Base-by-base conservation (phyloP, 768 basidiomycete species). In the Boletellus sp. region DNA sequence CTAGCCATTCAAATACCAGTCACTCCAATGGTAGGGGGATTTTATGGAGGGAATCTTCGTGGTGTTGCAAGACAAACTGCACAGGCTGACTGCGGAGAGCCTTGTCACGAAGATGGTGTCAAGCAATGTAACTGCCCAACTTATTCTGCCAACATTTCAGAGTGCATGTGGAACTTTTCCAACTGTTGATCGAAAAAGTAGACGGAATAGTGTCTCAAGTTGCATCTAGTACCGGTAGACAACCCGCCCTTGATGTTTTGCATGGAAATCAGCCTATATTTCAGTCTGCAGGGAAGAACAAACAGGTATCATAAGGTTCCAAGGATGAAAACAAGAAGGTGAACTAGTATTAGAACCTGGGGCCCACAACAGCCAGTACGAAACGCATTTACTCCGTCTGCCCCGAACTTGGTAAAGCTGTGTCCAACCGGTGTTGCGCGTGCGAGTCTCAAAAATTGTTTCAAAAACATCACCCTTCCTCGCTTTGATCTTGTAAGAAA, bases 401-500 rank as follows among this genome's bases (percentile, higher is more conserved):
- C 15, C 11, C 9, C 9, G n/a, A 16, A 28, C 13, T 5, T 26
- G 26, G 26, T 11, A 17, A 10, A 19, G n/a, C 28, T 28, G 28
- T 10, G 7, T 8, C 28, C 7, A 28, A 28, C 7, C 11, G 7
- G 28, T 28, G 7, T 10, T 28, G 28, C 8, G 24, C n/a, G n/a
- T 26, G 8, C 24, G 24, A 26, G 24, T 26, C 28, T 28, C 11
- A 28, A 28, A 10, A 28, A 28, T 28, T 28, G 28, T 19, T n/a
- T 26, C 9, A n/a, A n/a, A 19, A 31, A 16, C n/a, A 15, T 57
- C 33, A 66, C 28, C 66, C 80, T 17, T 78, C 77, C 33, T 85
- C 84, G 57, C 85, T 87, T 59, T 89, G 84, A 57, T 86, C 84
- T 34, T 70, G 74, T 51, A 90, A 69, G 63, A 90, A 90, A 6